Percentiles rank a stretch among this genome's conserved stretches.
Evolutionary conservation across 495 filamentous ascomycete genomes (phyloP).

Genomic region (Lasiosphaeriaceae sp.): DNA sequence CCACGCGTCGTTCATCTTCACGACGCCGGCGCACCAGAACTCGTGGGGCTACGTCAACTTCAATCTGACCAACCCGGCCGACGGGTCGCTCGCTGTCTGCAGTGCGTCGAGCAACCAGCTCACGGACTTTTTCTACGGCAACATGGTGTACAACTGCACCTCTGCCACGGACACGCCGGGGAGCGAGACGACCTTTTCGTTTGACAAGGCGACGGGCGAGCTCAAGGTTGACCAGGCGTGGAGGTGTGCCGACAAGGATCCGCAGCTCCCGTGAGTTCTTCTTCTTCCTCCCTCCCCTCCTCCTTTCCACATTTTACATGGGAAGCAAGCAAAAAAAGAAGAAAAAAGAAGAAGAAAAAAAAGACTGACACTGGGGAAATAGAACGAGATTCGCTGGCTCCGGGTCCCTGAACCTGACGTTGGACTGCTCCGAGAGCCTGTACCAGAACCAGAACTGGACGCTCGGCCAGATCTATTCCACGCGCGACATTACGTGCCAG

Average conservation of each 20-base stretch:
- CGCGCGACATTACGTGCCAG: too few species aligned
- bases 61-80: constrained; percentile 40
- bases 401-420: not conserved
- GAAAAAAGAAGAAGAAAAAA: too few species aligned
- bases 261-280: constrained; percentile 32
- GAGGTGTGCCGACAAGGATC: constrained; percentile 35
- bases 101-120: constrained; percentile 37
- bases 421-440: not conserved
- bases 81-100: constrained; percentile 27
- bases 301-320: too few species aligned
- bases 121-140: constrained; percentile 44
- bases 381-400: too few species aligned
- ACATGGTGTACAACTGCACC: constrained; percentile 33
- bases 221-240: constrained; percentile 42
- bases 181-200: constrained; percentile 30
- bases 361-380: too few species aligned
- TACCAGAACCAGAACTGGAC: too few species aligned
- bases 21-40: constrained; percentile 43
- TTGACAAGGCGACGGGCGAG: constrained; percentile 23
- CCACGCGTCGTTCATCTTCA: constrained; percentile 38
- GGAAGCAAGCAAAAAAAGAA: too few species aligned
- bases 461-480: too few species aligned
- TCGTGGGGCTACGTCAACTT: constrained; percentile 39
- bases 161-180: not conserved
- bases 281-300: not conserved